These are phyloP conservation scores for Carallia pectinifolia DNA, from an alignment of 345 rosid genomes.

Conservation along the genomic window DNA sequence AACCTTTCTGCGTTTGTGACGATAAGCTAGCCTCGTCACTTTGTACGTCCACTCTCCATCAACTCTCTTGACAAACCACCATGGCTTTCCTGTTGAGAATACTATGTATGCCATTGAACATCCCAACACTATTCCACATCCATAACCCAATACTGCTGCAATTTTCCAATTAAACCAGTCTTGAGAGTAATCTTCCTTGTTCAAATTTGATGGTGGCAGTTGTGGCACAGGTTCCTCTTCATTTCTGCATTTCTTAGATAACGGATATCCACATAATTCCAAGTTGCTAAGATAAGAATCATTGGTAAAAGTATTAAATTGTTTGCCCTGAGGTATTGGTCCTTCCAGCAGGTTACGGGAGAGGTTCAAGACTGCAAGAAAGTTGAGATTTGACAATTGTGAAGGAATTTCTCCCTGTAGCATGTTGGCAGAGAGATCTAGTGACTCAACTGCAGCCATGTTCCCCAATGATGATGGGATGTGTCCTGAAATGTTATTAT, in stretches of 20 bases:
- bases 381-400: not conserved
- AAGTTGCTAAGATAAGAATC: not conserved
- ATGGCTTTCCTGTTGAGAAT: not conserved
- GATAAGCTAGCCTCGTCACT: not conserved
- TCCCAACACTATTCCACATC: conserved; percentile 6
- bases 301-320: not conserved
- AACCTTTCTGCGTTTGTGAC: not conserved
- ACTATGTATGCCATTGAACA: not conserved
- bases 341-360: not conserved
- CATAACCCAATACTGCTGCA: not conserved
- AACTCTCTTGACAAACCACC: conserved; percentile 6
- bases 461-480: conserved; percentile 5
- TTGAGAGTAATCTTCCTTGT: not conserved
- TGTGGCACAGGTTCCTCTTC: not conserved
- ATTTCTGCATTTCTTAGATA: not conserved
- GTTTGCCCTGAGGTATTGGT: not conserved
- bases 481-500: conserved; percentile 11
- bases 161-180: conserved; percentile 9
- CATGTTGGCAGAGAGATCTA: conserved; percentile 27
- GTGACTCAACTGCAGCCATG: conserved; percentile 12
- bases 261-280: not conserved
- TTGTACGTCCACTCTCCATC: not conserved
- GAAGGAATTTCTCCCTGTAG: conserved; percentile 21
- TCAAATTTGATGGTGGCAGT: too few relatives aligned
- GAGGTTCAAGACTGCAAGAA: not conserved